Evolutionary conservation across 192 early-diverging fungal species (phyloP), one percentile per base, ranked within the genome.

Genomic region (Rhizoclosmatium globosum): DNA sequence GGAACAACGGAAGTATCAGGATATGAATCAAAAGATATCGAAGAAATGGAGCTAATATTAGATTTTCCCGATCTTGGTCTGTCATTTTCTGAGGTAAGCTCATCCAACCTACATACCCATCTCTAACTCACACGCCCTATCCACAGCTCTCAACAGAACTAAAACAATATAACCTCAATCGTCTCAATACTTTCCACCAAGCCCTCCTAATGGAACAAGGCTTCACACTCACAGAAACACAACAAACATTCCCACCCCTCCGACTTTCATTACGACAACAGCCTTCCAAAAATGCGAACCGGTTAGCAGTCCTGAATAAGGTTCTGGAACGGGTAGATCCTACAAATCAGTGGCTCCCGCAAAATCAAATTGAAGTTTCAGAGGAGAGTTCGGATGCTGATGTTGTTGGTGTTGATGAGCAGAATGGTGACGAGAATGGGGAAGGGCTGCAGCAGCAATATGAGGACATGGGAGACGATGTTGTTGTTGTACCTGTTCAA

Each of bases 81-180:
- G 47, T 71, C 69, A 11, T 71, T 71, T 71, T 71, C 69, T 42
- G 69, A 71, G 69, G 69, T 71, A 38, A 71, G 45, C 23, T 13
- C 66, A 4, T 11, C 50, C 31, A 45, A 6, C 50, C 21, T 0
- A 13, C 17, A 53, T 31, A 31, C 9, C 50, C 50, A 53, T 53
- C 9, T 53, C 17, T 64, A 3, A 21, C 31, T 64, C 31, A 21
- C 21, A 7, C 17, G 0, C 50, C 17, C 17, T 13, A 42, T 44
- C 6, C 38, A 68, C 13, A 68, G 67, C 17, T 11, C 15, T 68
- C 67, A 3, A 68, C 45, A 13, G 31, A 68, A 9, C 67, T 68
- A 7, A 68, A 68, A 45, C 17, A 23, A 68, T 68, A 42, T 43
- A 68, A 68, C 45, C 67, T 68, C 41, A 68, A 68, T 19, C 38